Evolutionary conservation across 1,139 yeast species (phyloP).

Genomic region (Yamadazyma aaseri): DNA sequence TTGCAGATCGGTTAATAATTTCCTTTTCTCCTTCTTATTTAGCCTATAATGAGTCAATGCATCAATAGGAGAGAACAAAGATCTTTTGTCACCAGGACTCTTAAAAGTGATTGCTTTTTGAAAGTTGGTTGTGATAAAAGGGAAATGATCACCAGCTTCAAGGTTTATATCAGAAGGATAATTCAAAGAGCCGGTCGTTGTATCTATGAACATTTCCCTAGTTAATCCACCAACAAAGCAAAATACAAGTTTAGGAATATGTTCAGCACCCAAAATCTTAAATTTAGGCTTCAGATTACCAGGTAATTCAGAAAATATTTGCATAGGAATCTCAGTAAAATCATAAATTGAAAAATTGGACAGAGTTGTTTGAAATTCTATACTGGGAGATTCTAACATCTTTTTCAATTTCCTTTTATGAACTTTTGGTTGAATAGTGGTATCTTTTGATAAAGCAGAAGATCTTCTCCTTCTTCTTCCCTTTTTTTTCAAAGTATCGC

Average conservation of each 20-base stretch:
- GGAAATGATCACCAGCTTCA: conserved; percentile 9
- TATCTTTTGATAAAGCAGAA: conserved; percentile 32
- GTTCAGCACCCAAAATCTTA: conserved; percentile 38
- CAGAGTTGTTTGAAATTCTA: not conserved
- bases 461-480: conserved; percentile 39
- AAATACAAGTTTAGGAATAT: conserved; percentile 52
- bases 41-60: conserved; percentile 58
- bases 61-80: conserved; percentile 53
- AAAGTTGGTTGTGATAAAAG: conserved; percentile 25
- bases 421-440: conserved; percentile 17
- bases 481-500: no score
- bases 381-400: conserved; percentile 27
- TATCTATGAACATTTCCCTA: conserved; percentile 27
- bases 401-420: conserved; percentile 37
- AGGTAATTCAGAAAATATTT: conserved; percentile 29
- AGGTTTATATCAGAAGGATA: conserved; percentile 4
- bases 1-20: conserved; percentile 30
- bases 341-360: conserved; percentile 31
- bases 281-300: conserved; percentile 3
- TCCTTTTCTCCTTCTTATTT: conserved; percentile 52
- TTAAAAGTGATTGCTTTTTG: conserved; percentile 40
- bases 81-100: conserved; percentile 64
- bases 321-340: conserved; percentile 53
- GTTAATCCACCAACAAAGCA: conserved; percentile 64
- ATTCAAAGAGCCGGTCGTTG: not conserved